Evolutionary conservation across 208 protist species (phyloP).

Genomic region (Acanthamoeba royreba): DNA sequence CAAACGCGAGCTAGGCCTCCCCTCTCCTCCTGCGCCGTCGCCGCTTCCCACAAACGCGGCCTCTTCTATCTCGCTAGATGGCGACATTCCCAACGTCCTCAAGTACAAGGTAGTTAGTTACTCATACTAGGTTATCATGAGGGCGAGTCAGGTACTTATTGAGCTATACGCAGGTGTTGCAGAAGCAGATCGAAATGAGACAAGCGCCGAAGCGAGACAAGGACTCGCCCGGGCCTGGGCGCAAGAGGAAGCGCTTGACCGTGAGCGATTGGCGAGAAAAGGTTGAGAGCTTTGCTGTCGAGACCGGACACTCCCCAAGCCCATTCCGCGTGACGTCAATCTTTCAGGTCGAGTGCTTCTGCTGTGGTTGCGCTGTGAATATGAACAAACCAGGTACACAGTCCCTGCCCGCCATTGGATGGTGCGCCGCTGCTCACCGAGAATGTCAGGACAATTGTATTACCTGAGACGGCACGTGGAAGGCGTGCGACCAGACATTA

Average conservation of each 20-base stretch:
- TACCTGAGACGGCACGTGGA: too few relatives aligned
- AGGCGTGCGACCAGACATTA: too few relatives aligned
- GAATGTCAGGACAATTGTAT: too few relatives aligned
- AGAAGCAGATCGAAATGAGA: not conserved
- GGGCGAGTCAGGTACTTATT: not conserved
- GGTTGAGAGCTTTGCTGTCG: not conserved
- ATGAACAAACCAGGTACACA: slow-evolving; percentile 24
- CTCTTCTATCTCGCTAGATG: too few relatives aligned
- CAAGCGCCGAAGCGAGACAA: not conserved
- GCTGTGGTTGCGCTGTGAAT: not conserved
- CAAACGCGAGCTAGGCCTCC: not conserved
- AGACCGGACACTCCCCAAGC: not conserved
- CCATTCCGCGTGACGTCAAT: not conserved
- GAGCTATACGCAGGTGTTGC: not conserved
- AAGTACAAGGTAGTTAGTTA: not conserved
- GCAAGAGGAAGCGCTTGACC: not conserved
- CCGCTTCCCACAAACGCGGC: too few relatives aligned
- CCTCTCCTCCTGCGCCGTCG: not conserved
- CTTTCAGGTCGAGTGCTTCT: slow-evolving; percentile 15
- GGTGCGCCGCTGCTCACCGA: too few relatives aligned
- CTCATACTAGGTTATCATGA: not conserved
- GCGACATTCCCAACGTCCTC: not conserved
- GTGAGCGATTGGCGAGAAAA: not conserved
- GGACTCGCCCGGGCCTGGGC: not conserved
- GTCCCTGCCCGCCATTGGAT: too few relatives aligned